phyloP scores from a whole-genome alignment of 1,284 basidiomycete species.

The Mixia osmundae region DNA sequence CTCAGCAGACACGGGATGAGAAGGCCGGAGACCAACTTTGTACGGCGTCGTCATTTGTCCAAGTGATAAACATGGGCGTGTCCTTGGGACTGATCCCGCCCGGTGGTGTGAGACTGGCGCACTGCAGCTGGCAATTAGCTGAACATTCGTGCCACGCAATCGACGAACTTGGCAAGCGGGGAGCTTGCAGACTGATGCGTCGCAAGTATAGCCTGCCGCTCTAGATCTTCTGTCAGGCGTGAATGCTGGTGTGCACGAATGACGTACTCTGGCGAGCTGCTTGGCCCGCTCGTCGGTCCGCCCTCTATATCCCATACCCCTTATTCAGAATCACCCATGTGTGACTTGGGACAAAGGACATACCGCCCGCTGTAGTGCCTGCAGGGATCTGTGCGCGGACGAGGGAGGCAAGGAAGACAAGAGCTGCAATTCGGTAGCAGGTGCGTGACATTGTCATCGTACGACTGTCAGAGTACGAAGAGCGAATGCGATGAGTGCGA shows the following conservation, averaged over 20 bases:
- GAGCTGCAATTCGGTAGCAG: too few relatives aligned
- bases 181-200: conserved; percentile 37
- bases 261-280: conserved; percentile 6
- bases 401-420: background rate
- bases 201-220: conserved; percentile 39
- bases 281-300: conserved; percentile 1
- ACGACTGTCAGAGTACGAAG: too few relatives aligned
- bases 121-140: conserved; percentile 18
- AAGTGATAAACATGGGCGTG: conserved; percentile 38
- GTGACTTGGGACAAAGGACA: too few relatives aligned
- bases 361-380: conserved; percentile 5
- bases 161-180: conserved; percentile 32
- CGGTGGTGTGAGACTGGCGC: conserved; percentile 44
- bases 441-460: too few relatives aligned
- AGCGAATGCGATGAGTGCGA: too few relatives aligned
- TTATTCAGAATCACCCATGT: too few relatives aligned
- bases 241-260: background rate
- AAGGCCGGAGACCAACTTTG: too few relatives aligned
- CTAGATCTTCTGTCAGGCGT: background rate
- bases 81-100: conserved; percentile 41
- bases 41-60: conserved; percentile 29
- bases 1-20: too few relatives aligned
- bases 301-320: too few relatives aligned
- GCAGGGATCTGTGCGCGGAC: conserved; percentile 6
- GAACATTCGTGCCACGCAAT: background rate